phyloP scores from a whole-genome alignment of 2,329 filamentous ascomycete genomes.

The Aspergillus cejpii region DNA sequence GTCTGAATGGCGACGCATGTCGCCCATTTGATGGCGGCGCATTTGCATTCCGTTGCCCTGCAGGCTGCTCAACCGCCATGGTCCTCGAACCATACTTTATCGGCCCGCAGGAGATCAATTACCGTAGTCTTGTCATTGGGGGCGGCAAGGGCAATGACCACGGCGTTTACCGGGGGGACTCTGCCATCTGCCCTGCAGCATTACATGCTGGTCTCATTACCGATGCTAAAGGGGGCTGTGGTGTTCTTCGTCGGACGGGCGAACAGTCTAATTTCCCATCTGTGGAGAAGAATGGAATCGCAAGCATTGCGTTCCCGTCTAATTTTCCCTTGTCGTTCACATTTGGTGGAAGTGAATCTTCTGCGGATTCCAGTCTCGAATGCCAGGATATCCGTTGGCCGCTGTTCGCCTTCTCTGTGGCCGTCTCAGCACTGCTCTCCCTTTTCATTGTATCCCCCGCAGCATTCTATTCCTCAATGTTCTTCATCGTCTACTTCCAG shows the following conservation, averaged over 20 bases:
- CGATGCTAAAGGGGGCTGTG: conserved; percentile 51
- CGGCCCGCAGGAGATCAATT: conserved; percentile 51
- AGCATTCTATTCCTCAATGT: conserved; percentile 52
- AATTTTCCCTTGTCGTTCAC: conserved; percentile 54
- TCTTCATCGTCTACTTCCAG: conserved; percentile 53
- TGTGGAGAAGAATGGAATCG: conserved; percentile 45
- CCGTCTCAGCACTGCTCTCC: conserved; percentile 49
- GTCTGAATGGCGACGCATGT: conserved; percentile 51
- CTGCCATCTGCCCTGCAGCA: conserved; percentile 55
- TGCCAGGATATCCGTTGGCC: conserved; percentile 55
- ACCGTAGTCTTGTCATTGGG: conserved; percentile 50
- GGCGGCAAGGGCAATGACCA: conserved; percentile 41
- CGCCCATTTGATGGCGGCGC: conserved; percentile 50
- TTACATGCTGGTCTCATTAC: conserved; percentile 54
- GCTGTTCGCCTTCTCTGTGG: conserved; percentile 49
- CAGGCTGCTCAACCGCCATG: conserved; percentile 49
- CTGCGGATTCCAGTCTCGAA: conserved; percentile 16
- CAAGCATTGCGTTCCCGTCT: conserved; percentile 48
- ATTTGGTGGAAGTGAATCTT: conserved; percentile 40
- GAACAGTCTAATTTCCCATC: conserved; percentile 45
- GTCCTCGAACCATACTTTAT: conserved; percentile 52
- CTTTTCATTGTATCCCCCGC: conserved; percentile 52
- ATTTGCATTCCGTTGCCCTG: conserved; percentile 54
- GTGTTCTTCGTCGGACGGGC: conserved; percentile 49
- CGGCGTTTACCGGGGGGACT: conserved; percentile 53